Evolutionary conservation across 495 filamentous ascomycete species (phyloP).

Genomic region (Penicillium paxilli): DNA sequence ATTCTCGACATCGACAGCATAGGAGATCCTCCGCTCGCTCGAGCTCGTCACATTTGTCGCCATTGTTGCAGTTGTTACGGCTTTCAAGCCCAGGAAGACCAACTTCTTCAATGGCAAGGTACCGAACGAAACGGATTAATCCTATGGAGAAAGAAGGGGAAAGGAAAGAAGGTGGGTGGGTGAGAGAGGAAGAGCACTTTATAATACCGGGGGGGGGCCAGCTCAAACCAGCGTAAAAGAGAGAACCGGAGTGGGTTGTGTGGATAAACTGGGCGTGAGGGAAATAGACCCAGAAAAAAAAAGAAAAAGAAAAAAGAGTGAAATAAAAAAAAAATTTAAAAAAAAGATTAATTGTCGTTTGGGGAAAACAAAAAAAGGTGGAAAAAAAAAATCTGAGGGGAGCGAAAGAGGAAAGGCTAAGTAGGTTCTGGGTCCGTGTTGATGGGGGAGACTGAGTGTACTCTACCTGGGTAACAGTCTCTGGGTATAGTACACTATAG

Average conservation of each 20-base stretch:
- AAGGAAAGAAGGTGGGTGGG: conserved; percentile 22
- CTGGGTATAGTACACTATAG: too few species aligned
- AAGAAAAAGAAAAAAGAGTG: conserved; percentile 22
- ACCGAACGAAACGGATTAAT: conserved; percentile 49
- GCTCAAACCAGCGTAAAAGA: conserved; percentile 15
- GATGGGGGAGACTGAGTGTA: too few species aligned
- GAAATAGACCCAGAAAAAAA: too few species aligned
- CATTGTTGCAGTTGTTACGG: conserved; percentile 48
- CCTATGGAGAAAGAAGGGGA: conserved; percentile 32
- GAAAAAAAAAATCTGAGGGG: neutral
- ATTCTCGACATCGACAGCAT: conserved; percentile 54
- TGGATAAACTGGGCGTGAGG: conserved; percentile 26
- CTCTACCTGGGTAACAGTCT: too few species aligned
- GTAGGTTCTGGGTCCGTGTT: neutral
- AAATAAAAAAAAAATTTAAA: conserved; percentile 10
- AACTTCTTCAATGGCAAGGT: conserved; percentile 40
- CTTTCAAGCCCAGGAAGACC: conserved; percentile 46
- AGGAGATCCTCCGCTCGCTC: conserved; percentile 52
- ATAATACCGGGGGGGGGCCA: conserved; percentile 28
- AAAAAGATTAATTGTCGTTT: conserved; percentile 4
- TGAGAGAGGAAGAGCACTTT: conserved; percentile 30
- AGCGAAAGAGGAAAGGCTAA: conserved; percentile 7
- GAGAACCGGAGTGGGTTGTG: conserved; percentile 26
- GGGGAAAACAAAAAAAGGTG: conserved; percentile 11
- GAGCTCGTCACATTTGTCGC: conserved; percentile 18